Percentiles rank a stretch among this genome's conserved stretches.
These are phyloP conservation scores for Triangularia verruculosa DNA, from an alignment of 2,329 filamentous ascomycete genomes.

Conservation along the genomic window DNA sequence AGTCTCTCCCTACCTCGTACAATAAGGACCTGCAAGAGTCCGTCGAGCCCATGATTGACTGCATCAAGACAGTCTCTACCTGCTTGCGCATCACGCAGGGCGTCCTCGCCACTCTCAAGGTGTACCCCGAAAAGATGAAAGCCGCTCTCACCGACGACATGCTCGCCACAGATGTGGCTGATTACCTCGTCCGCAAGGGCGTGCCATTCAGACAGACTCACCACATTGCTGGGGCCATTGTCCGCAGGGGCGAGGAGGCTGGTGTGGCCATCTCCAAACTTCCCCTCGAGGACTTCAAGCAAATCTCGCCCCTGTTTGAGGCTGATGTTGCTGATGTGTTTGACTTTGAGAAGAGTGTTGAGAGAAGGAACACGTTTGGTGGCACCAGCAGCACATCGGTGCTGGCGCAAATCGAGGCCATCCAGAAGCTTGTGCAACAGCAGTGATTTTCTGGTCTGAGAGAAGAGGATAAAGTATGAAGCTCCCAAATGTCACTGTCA, in stretches of 20 bases:
- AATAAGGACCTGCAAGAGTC: conserved; percentile 93
- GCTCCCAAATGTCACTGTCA: neutral
- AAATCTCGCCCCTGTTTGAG: conserved; percentile 66
- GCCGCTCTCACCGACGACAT: conserved; percentile 78
- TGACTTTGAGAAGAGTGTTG: conserved; percentile 79
- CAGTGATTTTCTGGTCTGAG: conserved; percentile 4
- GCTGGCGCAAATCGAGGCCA: conserved; percentile 20
- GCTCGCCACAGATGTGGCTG: conserved; percentile 71
- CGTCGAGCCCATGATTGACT: conserved; percentile 80
- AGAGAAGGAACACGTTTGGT: conserved; percentile 72
- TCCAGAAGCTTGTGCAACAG: conserved; percentile 16
- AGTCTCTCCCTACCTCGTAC: conserved; percentile 75
- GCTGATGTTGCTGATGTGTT: conserved; percentile 69
- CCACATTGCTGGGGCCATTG: conserved; percentile 73
- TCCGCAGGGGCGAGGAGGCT: conserved; percentile 67
- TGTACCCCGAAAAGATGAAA: conserved; percentile 71
- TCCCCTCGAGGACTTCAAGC: conserved; percentile 62
- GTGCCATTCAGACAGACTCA: conserved; percentile 82
- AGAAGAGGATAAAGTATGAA: neutral
- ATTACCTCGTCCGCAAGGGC: conserved; percentile 65
- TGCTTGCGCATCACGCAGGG: conserved; percentile 80
- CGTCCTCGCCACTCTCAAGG: conserved; percentile 69
- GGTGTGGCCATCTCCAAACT: conserved; percentile 70
- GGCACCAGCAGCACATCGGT: conserved; percentile 63
- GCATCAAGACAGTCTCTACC: conserved; percentile 76